Percentiles rank a stretch among this genome's conserved stretches.
Evolutionary conservation across 202 grass and related monocot genomes (phyloP).

Genomic region (Schoenoplectus triqueter): DNA sequence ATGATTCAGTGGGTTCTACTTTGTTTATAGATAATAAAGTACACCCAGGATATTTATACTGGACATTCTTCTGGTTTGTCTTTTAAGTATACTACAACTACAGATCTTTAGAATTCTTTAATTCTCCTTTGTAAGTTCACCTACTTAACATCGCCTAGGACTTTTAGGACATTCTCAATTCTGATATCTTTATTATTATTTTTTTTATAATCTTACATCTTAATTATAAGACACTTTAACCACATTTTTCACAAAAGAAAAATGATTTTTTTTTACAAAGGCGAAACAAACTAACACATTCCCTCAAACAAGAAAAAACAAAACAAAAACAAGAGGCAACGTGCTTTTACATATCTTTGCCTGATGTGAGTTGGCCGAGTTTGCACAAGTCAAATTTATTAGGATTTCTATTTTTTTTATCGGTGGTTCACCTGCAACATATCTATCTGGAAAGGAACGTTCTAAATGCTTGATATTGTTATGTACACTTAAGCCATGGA

Average conservation of each 20-base stretch:
- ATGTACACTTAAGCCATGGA: background rate
- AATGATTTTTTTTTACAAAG: background rate
- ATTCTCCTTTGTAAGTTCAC: background rate
- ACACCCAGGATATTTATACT: background rate
- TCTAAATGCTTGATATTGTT: background rate
- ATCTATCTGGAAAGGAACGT: background rate
- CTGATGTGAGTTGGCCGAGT: background rate
- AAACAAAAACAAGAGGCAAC: background rate
- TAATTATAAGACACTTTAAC: constrained; percentile 5
- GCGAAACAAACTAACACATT: background rate
- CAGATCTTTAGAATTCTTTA: background rate
- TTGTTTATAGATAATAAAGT: background rate
- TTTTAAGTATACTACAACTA: background rate
- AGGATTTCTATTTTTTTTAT: background rate
- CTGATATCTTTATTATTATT: background rate
- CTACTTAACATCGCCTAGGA: constrained; percentile 9
- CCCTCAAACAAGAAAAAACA: background rate
- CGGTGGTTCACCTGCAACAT: constrained; percentile 1
- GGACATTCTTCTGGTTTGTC: constrained; percentile 11
- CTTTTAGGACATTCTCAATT: background rate
- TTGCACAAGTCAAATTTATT: background rate
- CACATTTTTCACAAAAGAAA: background rate
- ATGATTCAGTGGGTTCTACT: too few relatives aligned
- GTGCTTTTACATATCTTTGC: background rate
- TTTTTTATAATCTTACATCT: background rate